A percentile compares a stretch with the other conserved stretches of the same genome.
Conservation (phyloP, 805 yeast species). For the Candida berthetii region DNA sequence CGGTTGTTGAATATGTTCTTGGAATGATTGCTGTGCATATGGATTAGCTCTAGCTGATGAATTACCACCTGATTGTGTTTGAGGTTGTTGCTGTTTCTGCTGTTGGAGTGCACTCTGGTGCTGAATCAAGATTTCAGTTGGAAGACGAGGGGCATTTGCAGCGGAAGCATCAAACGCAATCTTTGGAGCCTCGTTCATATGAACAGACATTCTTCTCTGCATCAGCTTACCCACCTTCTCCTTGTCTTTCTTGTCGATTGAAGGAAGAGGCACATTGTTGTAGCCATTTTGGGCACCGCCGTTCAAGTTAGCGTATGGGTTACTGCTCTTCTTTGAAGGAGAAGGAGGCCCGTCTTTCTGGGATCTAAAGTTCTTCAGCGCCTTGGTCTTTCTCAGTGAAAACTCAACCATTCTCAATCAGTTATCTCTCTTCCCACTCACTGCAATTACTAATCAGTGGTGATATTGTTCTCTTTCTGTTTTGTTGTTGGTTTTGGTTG, state of each 20-base stretch:
- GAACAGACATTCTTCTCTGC: constrained; percentile 39
- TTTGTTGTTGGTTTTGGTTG: too few relatives aligned
- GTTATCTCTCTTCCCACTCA: too few relatives aligned
- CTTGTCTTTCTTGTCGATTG: constrained; percentile 26
- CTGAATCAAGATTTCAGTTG: constrained; percentile 14
- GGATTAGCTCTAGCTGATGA: not conserved
- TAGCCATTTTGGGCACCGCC: constrained; percentile 9
- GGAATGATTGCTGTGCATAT: constrained; percentile 1
- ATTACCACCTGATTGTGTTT: constrained; percentile 20
- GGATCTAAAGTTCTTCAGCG: constrained; percentile 16
- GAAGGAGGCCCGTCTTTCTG: constrained; percentile 9
- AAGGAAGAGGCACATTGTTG: constrained; percentile 17
- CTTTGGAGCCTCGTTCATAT: constrained; percentile 14
- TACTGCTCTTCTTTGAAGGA: constrained; percentile 9
- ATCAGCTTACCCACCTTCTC: constrained; percentile 33
- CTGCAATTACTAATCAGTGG: too few relatives aligned
- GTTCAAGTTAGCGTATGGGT: constrained; percentile 17
- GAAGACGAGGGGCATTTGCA: constrained; percentile 21
- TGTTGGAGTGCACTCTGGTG: constrained; percentile 6
- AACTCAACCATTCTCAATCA: constrained; percentile 22
- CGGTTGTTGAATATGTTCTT: not conserved
- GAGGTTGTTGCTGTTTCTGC: constrained; percentile 8
- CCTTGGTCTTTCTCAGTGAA: constrained; percentile 24
- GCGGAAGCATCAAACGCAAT: constrained; percentile 2
- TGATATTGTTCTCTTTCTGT: too few relatives aligned